Base-by-base conservation (phyloP, 345 rosid species). In the Balakata baccata region DNA sequence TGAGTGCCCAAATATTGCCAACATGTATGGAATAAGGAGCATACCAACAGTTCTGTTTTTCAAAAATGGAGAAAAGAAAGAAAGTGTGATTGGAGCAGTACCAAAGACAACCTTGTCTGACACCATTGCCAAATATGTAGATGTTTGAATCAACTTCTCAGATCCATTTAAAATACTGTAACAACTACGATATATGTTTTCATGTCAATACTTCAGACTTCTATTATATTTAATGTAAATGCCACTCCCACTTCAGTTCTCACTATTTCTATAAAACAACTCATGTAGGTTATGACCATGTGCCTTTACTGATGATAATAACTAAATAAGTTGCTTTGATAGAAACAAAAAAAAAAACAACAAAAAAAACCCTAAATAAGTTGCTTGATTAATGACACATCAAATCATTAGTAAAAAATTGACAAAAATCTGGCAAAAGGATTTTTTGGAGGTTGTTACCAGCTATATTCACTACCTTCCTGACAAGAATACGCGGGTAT, bases 61-160 rank as follows among this genome's bases (percentile, higher is more conserved):
- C 84, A 86, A 86, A 74, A 74, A 83, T 14, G 96, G 96, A 20
- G 90, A 88, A 81, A 90, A 82, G 89, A 86, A 88, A 80, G 96
- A 90, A 77, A 86, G 90, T 41, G 84, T 90, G 3, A 87, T 90
- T 12, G 92, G 95, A 22, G 95, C 95, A 11, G 95, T 90, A 34
- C 95, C 95, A 16, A 90, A 86, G 80, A 43, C 86, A 23, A 88
- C 92, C 75, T 76, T 90, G 62, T 75, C 87, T 46, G 78, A 85
- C 16, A 81, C 87, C 77, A 82, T 88, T 4, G 89, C 87, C 8
- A 90, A 90, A 76, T 88, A 84, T 56, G 25, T 86, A 7, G 90
- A 85, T 3, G 57, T 38, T 41, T 89, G 78, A 79, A 29, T 29
- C 34, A 29, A 29, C 34, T 29, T 29, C 2, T 29, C 34, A 29